phyloP scores from a whole-genome alignment of 1,284 basidiomycete species.

The Ganoderma meredithae region DNA sequence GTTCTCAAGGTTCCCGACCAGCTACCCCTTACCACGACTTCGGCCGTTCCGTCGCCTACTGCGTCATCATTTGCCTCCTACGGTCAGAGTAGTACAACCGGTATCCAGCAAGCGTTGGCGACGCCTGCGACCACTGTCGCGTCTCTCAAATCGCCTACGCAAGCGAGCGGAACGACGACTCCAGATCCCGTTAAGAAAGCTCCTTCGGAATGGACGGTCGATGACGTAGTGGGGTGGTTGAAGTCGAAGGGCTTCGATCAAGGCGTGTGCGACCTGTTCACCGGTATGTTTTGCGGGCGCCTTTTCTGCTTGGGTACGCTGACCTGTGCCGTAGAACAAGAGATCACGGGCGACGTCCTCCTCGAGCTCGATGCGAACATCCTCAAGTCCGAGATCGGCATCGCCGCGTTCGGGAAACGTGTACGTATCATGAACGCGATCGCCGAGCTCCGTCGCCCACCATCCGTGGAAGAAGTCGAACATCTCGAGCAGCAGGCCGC shows the following conservation, averaged over 20 bases:
- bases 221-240: slow-evolving; percentile 93
- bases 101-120: slow-evolving; percentile 39
- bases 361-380: slow-evolving; percentile 93
- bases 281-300: slow-evolving; percentile 58
- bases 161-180: slow-evolving; percentile 15
- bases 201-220: slow-evolving; percentile 84
- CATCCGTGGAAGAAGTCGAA: slow-evolving; percentile 51
- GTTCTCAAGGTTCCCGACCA: slow-evolving; percentile 30
- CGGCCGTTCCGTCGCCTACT: slow-evolving; percentile 48
- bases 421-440: slow-evolving; percentile 96
- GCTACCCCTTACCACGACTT: slow-evolving; percentile 26
- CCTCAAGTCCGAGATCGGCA: slow-evolving; percentile 95
- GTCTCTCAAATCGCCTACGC: slow-evolving; percentile 22
- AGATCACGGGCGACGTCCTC: slow-evolving; percentile 97
- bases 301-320: neutral
- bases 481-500: slow-evolving; percentile 30
- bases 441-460: slow-evolving; percentile 81
- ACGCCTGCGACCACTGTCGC: slow-evolving; percentile 37
- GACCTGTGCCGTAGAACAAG: slow-evolving; percentile 74
- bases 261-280: slow-evolving; percentile 85
- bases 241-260: slow-evolving; percentile 87
- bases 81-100: slow-evolving; percentile 36
- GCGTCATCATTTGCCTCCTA: slow-evolving; percentile 42
- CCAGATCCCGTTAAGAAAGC: slow-evolving; percentile 32
- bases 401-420: slow-evolving; percentile 93